phyloP scores from a whole-genome alignment of 2,329 filamentous ascomycete genomes.

The Colletotrichum noveboracense region DNA sequence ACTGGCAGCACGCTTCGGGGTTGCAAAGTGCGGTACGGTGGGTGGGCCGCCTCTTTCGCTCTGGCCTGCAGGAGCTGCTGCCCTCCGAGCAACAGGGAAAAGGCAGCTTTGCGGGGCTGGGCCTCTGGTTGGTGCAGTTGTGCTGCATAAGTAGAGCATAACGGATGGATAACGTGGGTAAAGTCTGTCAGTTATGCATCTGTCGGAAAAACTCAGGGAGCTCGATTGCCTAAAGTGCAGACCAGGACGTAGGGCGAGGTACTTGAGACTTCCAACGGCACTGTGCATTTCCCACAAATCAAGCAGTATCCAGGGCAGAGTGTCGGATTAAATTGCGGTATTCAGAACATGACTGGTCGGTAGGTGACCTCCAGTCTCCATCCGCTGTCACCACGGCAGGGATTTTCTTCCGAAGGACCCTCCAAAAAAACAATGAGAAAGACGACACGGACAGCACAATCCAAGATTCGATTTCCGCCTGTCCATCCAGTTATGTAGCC shows the following conservation, averaged over 20 bases:
- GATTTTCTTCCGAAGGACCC: conserved; percentile 4
- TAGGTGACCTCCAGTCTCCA: background rate
- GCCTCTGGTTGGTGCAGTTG: background rate
- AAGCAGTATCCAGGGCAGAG: background rate
- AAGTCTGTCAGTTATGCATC: background rate
- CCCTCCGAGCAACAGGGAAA: conserved; percentile 4
- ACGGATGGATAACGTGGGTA: background rate
- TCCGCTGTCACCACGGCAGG: background rate
- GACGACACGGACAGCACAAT: background rate
- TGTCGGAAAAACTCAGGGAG: background rate
- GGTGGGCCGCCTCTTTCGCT: conserved; percentile 18
- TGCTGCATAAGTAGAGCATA: conserved; percentile 8
- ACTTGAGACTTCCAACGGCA: background rate
- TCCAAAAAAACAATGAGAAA: background rate
- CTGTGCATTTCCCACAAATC: conserved; percentile 9
- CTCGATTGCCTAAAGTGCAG: background rate
- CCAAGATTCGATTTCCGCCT: background rate
- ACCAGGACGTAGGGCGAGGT: background rate
- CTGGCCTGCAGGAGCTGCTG: conserved; percentile 13
- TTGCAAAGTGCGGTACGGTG: conserved; percentile 8
- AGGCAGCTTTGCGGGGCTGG: conserved; percentile 12
- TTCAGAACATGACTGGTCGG: background rate
- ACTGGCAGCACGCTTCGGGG: conserved; percentile 18
- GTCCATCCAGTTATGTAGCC: background rate
- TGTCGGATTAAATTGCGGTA: background rate